These are phyloP conservation scores for Ettlia oleoabundans DNA, from an alignment of 139 green algal species.

Conservation along the genomic window DNA sequence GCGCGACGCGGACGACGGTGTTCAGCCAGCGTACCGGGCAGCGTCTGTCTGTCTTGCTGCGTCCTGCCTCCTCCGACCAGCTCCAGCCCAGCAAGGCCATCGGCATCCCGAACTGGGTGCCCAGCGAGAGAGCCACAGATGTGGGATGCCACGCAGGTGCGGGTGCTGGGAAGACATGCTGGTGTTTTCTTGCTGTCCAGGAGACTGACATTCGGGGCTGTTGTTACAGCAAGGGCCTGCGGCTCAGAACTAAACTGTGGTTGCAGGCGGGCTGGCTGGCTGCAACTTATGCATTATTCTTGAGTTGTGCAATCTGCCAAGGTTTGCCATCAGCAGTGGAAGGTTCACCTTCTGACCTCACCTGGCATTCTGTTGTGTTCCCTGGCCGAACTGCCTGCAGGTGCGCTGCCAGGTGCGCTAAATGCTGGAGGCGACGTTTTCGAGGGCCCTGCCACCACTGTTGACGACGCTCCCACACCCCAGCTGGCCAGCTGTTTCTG, in stretches of 20 bases:
- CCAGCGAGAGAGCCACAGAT: constrained; percentile 9
- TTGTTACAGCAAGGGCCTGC: too few relatives aligned
- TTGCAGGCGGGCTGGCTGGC: too few relatives aligned
- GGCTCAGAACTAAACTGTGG: too few relatives aligned
- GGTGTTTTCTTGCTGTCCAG: too few relatives aligned
- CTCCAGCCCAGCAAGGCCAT: constrained; percentile 17
- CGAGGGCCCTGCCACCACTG: constrained; percentile 4
- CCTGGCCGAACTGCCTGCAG: too few relatives aligned
- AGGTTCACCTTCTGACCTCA: too few relatives aligned
- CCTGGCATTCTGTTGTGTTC: neutral
- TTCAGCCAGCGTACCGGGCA: neutral
- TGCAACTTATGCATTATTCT: too few relatives aligned
- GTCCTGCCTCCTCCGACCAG: constrained; percentile 35
- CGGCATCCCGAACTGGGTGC: constrained; percentile 40
- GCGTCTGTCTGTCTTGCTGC: constrained; percentile 23
- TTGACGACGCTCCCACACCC: neutral
- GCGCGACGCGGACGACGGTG: neutral
- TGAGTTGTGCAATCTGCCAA: too few relatives aligned
- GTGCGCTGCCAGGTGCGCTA: constrained; percentile 18
- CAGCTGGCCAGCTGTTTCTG: constrained; percentile 35
- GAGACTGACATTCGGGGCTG: too few relatives aligned
- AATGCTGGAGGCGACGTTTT: neutral
- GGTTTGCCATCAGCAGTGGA: too few relatives aligned
- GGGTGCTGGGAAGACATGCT: neutral
- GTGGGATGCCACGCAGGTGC: constrained; percentile 26